Percentiles rank a stretch among this genome's conserved stretches.
These are phyloP conservation scores for Colletotrichum filicis DNA, from an alignment of 2,329 filamentous ascomycete species.

Conservation along the genomic window DNA sequence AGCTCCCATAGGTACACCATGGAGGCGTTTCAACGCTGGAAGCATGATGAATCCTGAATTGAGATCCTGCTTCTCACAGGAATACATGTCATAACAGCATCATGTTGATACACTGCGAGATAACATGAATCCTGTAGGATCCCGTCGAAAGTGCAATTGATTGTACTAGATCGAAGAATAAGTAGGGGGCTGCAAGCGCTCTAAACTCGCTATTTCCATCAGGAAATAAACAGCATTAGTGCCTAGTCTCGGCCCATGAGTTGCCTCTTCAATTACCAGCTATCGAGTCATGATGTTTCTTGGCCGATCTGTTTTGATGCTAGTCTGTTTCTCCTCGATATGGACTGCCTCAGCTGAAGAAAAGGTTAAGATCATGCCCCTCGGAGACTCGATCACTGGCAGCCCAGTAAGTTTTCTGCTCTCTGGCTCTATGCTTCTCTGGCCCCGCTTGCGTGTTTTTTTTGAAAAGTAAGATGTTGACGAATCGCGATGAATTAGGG, in stretches of 20 bases:
- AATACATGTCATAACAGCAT: no score
- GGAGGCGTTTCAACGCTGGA: not conserved
- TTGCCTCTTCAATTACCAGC: not conserved
- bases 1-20: not conserved
- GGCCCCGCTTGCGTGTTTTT: not conserved
- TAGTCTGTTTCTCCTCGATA: not conserved
- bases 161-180: not conserved
- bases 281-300: not conserved
- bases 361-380: conserved; percentile 37
- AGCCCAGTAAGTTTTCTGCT: conserved; percentile 34
- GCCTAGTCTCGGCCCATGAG: no score
- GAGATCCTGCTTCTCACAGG: not conserved
- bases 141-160: not conserved
- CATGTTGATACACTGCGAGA: no score
- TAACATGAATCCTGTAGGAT: not conserved
- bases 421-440: not conserved
- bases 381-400: conserved; percentile 43
- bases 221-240: no score
- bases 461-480: no score
- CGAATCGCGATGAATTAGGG: conserved; percentile 31
- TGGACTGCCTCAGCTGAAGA: not conserved
- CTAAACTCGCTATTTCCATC: no score
- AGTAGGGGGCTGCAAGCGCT: not conserved
- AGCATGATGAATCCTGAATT: not conserved
- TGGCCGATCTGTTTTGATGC: not conserved